Evolutionary conservation across 805 yeast genomes (phyloP), one percentile per base, ranked within the genome.

Genomic region (Kodamaea hsintzibuensis): DNA sequence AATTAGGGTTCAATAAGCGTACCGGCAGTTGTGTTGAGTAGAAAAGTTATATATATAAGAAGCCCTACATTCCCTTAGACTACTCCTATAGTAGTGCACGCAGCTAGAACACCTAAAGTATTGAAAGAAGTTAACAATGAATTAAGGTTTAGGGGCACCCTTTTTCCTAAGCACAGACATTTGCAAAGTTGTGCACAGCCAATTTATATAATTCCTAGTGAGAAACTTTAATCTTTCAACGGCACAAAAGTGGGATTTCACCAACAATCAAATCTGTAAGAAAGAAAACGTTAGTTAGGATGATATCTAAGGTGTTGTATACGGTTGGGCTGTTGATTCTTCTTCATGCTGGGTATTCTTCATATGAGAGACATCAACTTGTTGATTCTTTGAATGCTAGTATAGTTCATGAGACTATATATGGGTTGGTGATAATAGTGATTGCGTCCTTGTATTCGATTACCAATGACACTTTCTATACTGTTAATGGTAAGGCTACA

Each of bases 261-360:
- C 25, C 44, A 5, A 17, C 4, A 37, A 33, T 19, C 22, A 44
- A 6, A n/a, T n/a, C n/a, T n/a, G 25, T 22, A 22, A 22, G 25
- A 22, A 4, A 22, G 25, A 22, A 22, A 22, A 4, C 6, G 6
- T 22, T 22, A 22, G 25, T n/a, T n/a, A n/a, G 5, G 22, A 51
- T 42, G 56, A 33, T 50, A 17, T 47, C 60, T 6, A 18, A 47
- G 12, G 17, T 49, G 7, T 49, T 58, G 42, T 59, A 53, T 47
- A 12, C 53, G 7, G 33, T 57, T 13, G 63, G 60, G 16, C 38
- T 50, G 46, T 51, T 58, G 40, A 56, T 57, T 46, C 68, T 82
- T 38, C 49, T 73, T 1, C 85, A 83, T 61, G 76, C 84, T 1
- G 83, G 79, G 0, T 82, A 80, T 57, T 82, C 86, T 6, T 75